Conservation (phyloP, 2,329 filamentous ascomycete species). For the Penicillium rolfsii region DNA sequence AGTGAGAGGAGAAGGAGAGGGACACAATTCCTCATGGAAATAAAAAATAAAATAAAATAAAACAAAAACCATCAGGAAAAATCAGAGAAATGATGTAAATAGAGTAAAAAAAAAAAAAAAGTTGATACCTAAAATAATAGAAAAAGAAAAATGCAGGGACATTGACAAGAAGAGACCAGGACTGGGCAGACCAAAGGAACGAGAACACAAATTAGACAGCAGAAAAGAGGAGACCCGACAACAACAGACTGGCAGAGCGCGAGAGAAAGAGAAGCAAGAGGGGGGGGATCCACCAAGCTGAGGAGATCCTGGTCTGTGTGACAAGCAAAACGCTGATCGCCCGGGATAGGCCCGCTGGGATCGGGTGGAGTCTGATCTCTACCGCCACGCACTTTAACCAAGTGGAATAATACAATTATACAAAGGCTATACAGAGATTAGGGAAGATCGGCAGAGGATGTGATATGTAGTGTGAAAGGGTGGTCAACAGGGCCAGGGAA, state of each 20-base stretch:
- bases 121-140: slow-evolving; percentile 20
- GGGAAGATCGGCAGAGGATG: slow-evolving; percentile 6
- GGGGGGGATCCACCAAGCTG: slow-evolving; percentile 33
- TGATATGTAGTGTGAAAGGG: not conserved
- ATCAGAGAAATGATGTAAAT: not conserved
- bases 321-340: slow-evolving; percentile 29
- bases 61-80: not conserved
- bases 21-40: not conserved
- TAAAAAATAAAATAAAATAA: not conserved
- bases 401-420: not conserved
- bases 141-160: slow-evolving; percentile 31
- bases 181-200: not conserved
- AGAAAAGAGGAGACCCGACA: too few species aligned
- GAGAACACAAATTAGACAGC: too few species aligned
- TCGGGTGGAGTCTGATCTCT: slow-evolving; percentile 16
- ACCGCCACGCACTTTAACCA: slow-evolving; percentile 21
- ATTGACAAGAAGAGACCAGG: not conserved
- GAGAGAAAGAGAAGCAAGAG: slow-evolving; percentile 12
- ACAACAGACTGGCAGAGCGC: slow-evolving; percentile 13
- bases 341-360: slow-evolving; percentile 26
- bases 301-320: slow-evolving; percentile 32
- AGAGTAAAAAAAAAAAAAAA: not conserved
- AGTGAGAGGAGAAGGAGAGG: not conserved
- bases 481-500: not conserved
- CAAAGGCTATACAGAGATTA: not conserved